These are phyloP conservation scores for Backusella psychrophila DNA, from an alignment of 192 early-diverging fungal species.

Conservation along the genomic window DNA sequence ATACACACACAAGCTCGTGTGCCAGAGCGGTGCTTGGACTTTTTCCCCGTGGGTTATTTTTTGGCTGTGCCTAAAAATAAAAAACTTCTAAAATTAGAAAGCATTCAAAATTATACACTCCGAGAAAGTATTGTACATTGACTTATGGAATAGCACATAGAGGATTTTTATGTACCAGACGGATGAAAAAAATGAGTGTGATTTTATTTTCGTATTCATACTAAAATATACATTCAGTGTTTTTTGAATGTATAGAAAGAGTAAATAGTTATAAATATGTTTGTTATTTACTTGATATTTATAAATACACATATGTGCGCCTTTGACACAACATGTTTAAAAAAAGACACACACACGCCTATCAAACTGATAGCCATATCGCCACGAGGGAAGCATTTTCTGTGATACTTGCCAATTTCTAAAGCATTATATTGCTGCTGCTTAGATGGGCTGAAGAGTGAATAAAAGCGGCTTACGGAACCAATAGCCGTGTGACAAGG, in stretches of 20 bases:
- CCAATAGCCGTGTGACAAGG: background rate
- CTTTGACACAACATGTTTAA: background rate
- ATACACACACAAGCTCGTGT: background rate
- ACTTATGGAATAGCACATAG: no score
- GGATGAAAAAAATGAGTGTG: no score
- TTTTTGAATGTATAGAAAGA: no score
- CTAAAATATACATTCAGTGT: no score
- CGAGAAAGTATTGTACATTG: background rate
- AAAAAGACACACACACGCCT: background rate
- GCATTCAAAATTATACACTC: background rate
- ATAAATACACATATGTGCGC: background rate
- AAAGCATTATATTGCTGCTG: background rate
- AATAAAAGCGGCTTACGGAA: background rate
- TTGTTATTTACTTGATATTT: no score
- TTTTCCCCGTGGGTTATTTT: background rate
- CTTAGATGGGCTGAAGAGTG: background rate
- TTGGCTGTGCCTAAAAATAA: background rate
- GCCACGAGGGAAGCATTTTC: background rate
- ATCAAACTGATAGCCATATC: background rate
- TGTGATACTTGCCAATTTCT: background rate
- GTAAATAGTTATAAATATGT: no score
- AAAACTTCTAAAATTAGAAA: constrained; percentile 3
- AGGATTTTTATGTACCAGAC: no score
- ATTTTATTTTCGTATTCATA: no score
- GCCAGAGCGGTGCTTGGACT: background rate